Evolutionary conservation across 129 eudicot genomes (phyloP).

Genomic region (Tagetes erecta): DNA sequence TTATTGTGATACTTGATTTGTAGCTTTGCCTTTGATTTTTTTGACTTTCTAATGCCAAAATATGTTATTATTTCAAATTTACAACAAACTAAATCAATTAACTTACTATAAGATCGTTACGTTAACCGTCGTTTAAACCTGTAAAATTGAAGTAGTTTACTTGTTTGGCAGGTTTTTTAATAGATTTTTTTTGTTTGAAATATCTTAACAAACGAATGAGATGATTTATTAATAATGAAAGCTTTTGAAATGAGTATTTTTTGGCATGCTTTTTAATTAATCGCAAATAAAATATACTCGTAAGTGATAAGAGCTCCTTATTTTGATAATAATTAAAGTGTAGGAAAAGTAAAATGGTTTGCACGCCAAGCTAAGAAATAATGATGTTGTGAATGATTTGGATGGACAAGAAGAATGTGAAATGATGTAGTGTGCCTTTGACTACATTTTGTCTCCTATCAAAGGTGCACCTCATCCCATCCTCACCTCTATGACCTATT

Average conservation of each 20-base stretch:
- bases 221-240: neutral
- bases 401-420: constrained; percentile 30
- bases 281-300: neutral
- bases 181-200: no score
- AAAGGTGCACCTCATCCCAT: neutral
- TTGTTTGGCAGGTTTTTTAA: neutral
- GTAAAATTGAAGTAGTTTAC: neutral
- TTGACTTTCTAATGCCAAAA: neutral
- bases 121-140: neutral
- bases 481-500: neutral
- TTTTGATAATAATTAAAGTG: constrained; percentile 22
- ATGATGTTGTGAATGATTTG: constrained; percentile 17
- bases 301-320: neutral
- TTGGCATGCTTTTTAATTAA: neutral
- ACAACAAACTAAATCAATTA: neutral
- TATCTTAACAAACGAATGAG: neutral
- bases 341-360: constrained; percentile 29
- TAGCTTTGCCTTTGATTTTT: constrained; percentile 6
- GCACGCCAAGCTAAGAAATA: constrained; percentile 47
- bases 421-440: constrained; percentile 36
- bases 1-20: neutral
- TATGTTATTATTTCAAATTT: neutral
- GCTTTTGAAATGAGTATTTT: neutral
- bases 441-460: constrained; percentile 32
- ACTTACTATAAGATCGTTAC: neutral